These are phyloP conservation scores for Cudoniella acicularis DNA, from an alignment of 495 filamentous ascomycete species.

Conservation along the genomic window DNA sequence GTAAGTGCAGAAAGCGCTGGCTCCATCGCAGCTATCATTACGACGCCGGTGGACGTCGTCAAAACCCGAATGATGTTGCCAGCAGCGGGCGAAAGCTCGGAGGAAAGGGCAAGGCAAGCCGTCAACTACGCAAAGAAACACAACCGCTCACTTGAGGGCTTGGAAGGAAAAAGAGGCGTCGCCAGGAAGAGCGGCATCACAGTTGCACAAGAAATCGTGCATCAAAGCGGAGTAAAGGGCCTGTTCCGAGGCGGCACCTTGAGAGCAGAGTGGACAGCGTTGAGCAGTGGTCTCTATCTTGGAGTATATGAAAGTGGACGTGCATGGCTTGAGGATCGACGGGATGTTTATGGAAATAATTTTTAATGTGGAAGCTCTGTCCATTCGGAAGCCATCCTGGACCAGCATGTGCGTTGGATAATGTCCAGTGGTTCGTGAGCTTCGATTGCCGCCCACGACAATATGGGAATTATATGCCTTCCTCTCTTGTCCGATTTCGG, in stretches of 20 bases:
- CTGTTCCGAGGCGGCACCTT: constrained; percentile 75
- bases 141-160: constrained; percentile 24
- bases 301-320: constrained; percentile 80
- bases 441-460: neutral
- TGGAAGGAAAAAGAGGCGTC: constrained; percentile 25
- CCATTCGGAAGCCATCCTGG: neutral
- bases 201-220: constrained; percentile 59
- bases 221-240: constrained; percentile 62
- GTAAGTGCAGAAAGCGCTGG: constrained; percentile 66
- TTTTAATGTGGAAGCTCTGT: neutral
- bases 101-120: constrained; percentile 19
- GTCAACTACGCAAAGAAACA: constrained; percentile 20
- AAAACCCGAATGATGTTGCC: constrained; percentile 76
- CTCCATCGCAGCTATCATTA: constrained; percentile 63
- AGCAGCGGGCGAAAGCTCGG: constrained; percentile 33
- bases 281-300: constrained; percentile 80
- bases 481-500: neutral
- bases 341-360: neutral
- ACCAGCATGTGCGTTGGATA: neutral
- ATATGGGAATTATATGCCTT: neutral
- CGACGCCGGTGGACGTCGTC: constrained; percentile 79
- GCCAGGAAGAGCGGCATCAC: constrained; percentile 39
- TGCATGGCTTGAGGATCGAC: constrained; percentile 51
- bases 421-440: neutral
- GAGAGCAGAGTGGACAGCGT: constrained; percentile 73